Conservation (phyloP, 2,329 filamentous ascomycete genomes). For the Aspergillus cejpii region DNA sequence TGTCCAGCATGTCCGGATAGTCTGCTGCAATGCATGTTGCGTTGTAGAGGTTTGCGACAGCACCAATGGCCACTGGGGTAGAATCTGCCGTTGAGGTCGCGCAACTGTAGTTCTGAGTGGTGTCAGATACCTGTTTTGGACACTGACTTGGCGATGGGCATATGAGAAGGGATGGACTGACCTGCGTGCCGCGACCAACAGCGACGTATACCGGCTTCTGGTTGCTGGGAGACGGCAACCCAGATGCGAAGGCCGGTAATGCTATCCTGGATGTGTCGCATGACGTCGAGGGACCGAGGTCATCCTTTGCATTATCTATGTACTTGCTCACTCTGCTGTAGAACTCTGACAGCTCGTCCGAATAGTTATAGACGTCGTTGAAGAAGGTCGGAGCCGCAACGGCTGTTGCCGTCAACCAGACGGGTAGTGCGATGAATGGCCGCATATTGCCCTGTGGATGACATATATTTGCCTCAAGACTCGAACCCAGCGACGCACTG, state of each 20-base stretch:
- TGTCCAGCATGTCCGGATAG: conserved; percentile 59
- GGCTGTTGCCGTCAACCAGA: conserved; percentile 29
- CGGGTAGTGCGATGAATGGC: conserved; percentile 21
- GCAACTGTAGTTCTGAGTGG: conserved; percentile 84
- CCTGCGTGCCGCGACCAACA: conserved; percentile 70
- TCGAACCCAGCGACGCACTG: background rate
- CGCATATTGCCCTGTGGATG: conserved; percentile 13
- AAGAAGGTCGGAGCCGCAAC: conserved; percentile 33
- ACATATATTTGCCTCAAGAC: background rate
- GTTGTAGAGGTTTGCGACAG: conserved; percentile 80
- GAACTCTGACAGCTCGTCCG: conserved; percentile 37
- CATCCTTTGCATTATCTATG: conserved; percentile 27
- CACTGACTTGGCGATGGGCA: too few species aligned
- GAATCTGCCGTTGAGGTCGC: conserved; percentile 53
- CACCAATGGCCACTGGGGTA: conserved; percentile 61
- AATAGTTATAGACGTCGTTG: conserved; percentile 33
- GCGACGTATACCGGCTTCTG: conserved; percentile 68
- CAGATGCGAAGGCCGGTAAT: conserved; percentile 47
- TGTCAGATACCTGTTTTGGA: conserved; percentile 16
- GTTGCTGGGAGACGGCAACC: conserved; percentile 56
- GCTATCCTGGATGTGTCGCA: conserved; percentile 32
- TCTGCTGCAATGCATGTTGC: conserved; percentile 69
- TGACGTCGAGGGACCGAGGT: conserved; percentile 14
- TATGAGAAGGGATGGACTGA: too few species aligned
- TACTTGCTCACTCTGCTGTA: conserved; percentile 36